Conservation (phyloP, 106 monocot genomes). For the Allium sativum region DNA sequence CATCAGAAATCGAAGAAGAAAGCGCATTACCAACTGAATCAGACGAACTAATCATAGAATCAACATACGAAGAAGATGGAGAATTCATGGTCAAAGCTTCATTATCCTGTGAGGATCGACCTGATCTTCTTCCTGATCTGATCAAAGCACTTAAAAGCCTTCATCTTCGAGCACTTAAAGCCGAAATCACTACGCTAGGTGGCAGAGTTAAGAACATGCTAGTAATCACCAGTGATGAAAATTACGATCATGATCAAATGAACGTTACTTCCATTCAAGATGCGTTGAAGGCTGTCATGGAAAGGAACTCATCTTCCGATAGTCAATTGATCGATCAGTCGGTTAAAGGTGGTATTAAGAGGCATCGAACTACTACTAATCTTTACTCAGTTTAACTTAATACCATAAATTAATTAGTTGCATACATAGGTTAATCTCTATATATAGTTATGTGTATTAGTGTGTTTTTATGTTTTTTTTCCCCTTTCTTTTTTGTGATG, state of each 20-base stretch:
- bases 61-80: slow-evolving; percentile 52
- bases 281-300: slow-evolving; percentile 71
- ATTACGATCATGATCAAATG: slow-evolving; percentile 2
- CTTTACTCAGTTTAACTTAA: slow-evolving; percentile 2
- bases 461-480: not conserved
- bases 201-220: slow-evolving; percentile 77
- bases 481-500: not conserved
- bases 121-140: slow-evolving; percentile 74
- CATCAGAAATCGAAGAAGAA: slow-evolving; percentile 57
- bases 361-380: slow-evolving; percentile 52
- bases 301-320: slow-evolving; percentile 22
- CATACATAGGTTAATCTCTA: not conserved
- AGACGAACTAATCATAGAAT: slow-evolving; percentile 80
- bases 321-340: slow-evolving; percentile 32
- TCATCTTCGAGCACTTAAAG: slow-evolving; percentile 43
- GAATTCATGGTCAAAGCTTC: slow-evolving; percentile 65
- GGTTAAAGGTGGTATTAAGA: slow-evolving; percentile 29
- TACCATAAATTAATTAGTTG: not conserved
- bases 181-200: slow-evolving; percentile 87
- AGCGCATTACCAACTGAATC: slow-evolving; percentile 62
- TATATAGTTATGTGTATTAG: not conserved
- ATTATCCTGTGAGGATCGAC: slow-evolving; percentile 75
- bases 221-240: slow-evolving; percentile 43
- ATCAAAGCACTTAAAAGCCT: slow-evolving; percentile 70
- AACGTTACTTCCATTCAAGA: slow-evolving; percentile 52